Percentiles rank a stretch among this genome's conserved stretches.
Evolutionary conservation across 345 rosid species (phyloP).

Genomic region (Populus davidiana): DNA sequence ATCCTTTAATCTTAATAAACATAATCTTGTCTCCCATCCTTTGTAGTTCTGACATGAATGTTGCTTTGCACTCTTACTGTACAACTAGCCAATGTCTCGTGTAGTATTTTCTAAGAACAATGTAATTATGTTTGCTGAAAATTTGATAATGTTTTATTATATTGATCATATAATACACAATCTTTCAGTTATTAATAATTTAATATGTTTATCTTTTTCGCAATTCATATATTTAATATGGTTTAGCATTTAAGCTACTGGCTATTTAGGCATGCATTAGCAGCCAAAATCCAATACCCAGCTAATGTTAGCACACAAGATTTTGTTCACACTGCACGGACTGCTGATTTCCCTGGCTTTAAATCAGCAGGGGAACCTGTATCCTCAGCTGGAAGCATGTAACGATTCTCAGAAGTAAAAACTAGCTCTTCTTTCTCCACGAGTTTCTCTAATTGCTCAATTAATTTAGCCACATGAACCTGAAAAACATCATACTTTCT

Average conservation of each 20-base stretch:
- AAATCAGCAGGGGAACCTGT: background rate
- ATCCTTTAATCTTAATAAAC: too few relatives aligned
- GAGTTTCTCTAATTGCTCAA: conserved; percentile 17
- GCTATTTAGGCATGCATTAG: background rate
- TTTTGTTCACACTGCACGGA: background rate
- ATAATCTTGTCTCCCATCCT: too few relatives aligned
- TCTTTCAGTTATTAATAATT: too few relatives aligned
- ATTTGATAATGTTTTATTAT: too few relatives aligned
- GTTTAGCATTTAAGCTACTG: background rate
- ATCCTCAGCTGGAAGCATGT: conserved; percentile 7
- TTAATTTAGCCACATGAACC: conserved; percentile 12
- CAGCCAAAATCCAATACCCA: background rate
- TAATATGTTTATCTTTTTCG: too few relatives aligned
- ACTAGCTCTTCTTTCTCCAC: conserved; percentile 8
- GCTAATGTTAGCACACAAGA: background rate
- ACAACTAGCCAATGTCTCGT: too few relatives aligned
- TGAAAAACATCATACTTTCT: conserved; percentile 7
- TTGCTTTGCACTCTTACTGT: too few relatives aligned
- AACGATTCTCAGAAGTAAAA: conserved; percentile 5
- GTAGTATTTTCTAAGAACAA: too few relatives aligned
- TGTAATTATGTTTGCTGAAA: too few relatives aligned
- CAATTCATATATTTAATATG: too few relatives aligned
- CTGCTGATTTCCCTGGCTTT: background rate
- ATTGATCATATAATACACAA: too few relatives aligned
- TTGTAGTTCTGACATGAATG: too few relatives aligned